Conservation (phyloP, 1,284 basidiomycete genomes). For the Cryptococcus wingfieldii region DNA sequence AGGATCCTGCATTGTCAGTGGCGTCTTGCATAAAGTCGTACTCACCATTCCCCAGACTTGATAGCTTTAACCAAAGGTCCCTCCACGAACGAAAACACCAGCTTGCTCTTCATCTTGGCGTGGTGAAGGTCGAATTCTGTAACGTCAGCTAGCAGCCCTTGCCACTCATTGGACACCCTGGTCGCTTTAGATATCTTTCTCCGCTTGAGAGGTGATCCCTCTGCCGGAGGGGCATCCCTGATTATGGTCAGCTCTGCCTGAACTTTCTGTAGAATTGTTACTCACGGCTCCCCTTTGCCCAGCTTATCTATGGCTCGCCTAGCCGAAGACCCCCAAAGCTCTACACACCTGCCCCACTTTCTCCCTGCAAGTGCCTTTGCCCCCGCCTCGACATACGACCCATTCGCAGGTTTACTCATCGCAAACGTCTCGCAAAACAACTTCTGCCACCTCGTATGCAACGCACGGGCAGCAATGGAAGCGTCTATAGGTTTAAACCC, state of each 20-base stretch:
- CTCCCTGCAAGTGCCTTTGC: constrained; percentile 74
- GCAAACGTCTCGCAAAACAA: constrained; percentile 88
- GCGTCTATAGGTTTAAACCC: constrained; percentile 94
- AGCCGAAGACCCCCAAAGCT: constrained; percentile 61
- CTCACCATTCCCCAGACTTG: constrained; percentile 81
- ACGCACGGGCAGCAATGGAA: constrained; percentile 65
- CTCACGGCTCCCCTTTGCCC: constrained; percentile 56
- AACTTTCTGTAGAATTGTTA: constrained; percentile 2
- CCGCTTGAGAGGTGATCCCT: constrained; percentile 61
- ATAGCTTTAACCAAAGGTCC: constrained; percentile 93
- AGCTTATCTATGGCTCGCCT: constrained; percentile 50
- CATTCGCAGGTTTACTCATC: constrained; percentile 69
- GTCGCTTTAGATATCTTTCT: constrained; percentile 56
- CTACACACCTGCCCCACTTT: constrained; percentile 80
- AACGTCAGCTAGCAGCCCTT: constrained; percentile 66
- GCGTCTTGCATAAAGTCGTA: neutral
- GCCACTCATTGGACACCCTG: constrained; percentile 58
- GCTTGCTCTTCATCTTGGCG: constrained; percentile 75
- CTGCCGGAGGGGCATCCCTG: constrained; percentile 25
- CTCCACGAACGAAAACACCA: constrained; percentile 92
- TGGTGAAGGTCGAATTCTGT: constrained; percentile 81
- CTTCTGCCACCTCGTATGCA: constrained; percentile 74
- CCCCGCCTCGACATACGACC: constrained; percentile 77
- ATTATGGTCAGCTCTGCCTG: neutral
- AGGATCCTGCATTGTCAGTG: constrained; percentile 64